Base-by-base conservation (phyloP, 306 rosid species). In the Lathyrus oleraceus region DNA sequence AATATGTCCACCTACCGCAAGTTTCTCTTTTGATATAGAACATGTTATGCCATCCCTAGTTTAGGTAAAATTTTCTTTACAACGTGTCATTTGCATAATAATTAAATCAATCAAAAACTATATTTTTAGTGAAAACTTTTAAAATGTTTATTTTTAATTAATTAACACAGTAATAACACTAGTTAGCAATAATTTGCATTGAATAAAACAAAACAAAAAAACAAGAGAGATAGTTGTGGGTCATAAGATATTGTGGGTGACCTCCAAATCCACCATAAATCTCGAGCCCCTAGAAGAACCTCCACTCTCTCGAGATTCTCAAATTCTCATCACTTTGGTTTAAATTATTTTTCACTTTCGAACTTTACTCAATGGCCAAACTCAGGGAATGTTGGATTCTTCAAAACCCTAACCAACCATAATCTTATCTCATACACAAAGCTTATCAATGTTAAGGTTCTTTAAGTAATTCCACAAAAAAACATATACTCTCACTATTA, bases 381-480 rank as follows among this genome's bases (percentile, higher is more conserved):
- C 91, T 67, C 88, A 81, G 68, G 82, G 94, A 89, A 87, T 89
- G 87, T 89, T 86, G 87, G 89, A 85, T 87, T 89, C 91, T 84
- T 73, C 82, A 67, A 35, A 16, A 59, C 72, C 56, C 82, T 67
- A 77, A 72, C 81, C 69, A 79, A 21, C 70, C 59, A 81, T 47
- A 64, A 73, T 77, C 76, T 80, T 57, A 70, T 72, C 78, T 12
- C 67, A 78, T 4, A 27, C 74, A 71, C 51, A 57, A 57, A 45
- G 54, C 65, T 48, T 14, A 64, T 57, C 79, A 75, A 72, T 23
- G 75, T 39, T 4, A 59, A 71, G 56, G 56, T 59, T 62, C 43
- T 75, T 48, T 68, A 32, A 72, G 76, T 21, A 66, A 35, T 56
- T 51, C 81, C 79, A 69, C 53, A 49, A 53, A 76, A 52, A 74